These are phyloP conservation scores for Melastoma candidum DNA, from an alignment of 441 rosid genomes.

Conservation along the genomic window DNA sequence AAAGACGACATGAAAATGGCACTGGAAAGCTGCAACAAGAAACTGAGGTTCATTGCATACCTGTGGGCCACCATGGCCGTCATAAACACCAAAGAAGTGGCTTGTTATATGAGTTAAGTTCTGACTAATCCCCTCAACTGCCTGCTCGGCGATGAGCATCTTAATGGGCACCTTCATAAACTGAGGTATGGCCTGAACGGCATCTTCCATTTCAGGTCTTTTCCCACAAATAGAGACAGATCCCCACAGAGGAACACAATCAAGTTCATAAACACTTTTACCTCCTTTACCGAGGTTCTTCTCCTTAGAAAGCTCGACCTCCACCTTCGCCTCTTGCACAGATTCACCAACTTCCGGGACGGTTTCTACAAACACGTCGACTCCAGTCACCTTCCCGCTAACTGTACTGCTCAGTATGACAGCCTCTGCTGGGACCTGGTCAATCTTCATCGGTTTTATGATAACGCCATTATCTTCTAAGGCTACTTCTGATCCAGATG, in stretches of 20 bases:
- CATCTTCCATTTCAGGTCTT: conserved; percentile 18
- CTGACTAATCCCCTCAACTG: conserved; percentile 4
- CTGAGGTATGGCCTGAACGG: conserved; percentile 3
- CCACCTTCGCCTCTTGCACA: conserved; percentile 1
- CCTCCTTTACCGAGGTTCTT: no score
- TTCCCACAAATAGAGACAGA: conserved; percentile 13
- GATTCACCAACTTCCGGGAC: no score
- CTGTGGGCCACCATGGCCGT: conserved; percentile 19
- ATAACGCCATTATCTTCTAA: no score
- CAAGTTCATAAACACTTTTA: conserved; percentile 11
- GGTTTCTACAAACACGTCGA: no score
- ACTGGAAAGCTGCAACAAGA: background rate
- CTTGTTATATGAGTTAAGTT: conserved; percentile 13
- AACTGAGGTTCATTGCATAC: background rate
- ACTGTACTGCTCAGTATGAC: no score
- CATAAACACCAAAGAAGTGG: conserved; percentile 18
- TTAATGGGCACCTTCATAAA: conserved; percentile 13
- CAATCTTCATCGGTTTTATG: no score
- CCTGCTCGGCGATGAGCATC: conserved; percentile 12
- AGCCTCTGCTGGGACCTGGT: no score
- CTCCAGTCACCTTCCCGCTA: no score
- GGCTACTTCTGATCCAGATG: no score
- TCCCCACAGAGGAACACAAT: conserved; percentile 17
- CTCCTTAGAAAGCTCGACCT: no score
- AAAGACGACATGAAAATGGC: background rate